Base-by-base conservation (phyloP, 1,284 basidiomycete species). In the Trichosporon sp. region DNA sequence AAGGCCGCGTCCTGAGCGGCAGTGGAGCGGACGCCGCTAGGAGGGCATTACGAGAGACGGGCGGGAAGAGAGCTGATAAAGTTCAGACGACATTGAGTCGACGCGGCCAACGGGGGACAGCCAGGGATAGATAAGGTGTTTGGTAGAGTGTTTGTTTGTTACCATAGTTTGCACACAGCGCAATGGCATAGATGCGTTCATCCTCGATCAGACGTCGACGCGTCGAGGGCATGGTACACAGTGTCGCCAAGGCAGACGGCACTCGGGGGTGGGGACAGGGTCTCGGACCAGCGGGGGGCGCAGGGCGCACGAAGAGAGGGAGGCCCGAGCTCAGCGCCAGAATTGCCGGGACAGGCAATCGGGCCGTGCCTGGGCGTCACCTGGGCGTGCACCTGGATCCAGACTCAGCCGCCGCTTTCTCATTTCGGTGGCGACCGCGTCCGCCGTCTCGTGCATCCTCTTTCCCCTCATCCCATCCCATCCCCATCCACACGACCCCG, bases 1-100 rank as follows among this genome's bases (percentile, higher is more conserved):
- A n/a, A n/a, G n/a, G n/a, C n/a, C n/a, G n/a, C n/a, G n/a, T n/a
- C n/a, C n/a, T n/a, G n/a, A n/a, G n/a, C n/a, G n/a, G n/a, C n/a
- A n/a, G 38, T 42, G 38, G 38, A 42, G 38, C 38, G n/a, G 38
- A 18, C 38, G 18, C 18, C 38, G 38, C 38, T 42, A 42, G 8
- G 18, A 18, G 38, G 15, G 5, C 38, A 42, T 42, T 42, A 42
- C 38, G 38, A 6, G 38, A 42, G 38, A 42, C 18, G 38, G 18
- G 38, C 38, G 44, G 34, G 9, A 21, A 12, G 18, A 21, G 18
- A 38, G 47, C 58, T 73, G 65, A 35, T 18, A 66, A n/a, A 67
- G 62, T 81, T 80, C 68, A 78, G 79, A 81, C 47, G 78, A 81
- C 65, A 80, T 82, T 32, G 80, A 82, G 66, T 67, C 70, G 21